Base-by-base conservation (phyloP, 805 yeast genomes). In the Sugiyamaella smithiae region DNA sequence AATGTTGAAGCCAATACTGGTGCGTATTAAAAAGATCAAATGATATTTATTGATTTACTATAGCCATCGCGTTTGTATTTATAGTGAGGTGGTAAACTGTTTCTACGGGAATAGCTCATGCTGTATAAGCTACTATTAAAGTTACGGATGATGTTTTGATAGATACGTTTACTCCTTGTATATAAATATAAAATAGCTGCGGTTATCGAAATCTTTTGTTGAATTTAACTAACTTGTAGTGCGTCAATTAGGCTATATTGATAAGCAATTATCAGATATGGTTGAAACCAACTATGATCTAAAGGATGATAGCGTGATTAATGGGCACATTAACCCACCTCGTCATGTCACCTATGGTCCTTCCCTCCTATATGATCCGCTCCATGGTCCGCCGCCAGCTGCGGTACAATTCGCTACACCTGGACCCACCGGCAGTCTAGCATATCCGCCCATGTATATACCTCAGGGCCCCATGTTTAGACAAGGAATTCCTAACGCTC, bases 211-310 rank as follows among this genome's bases (percentile, higher is more conserved):
- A 28, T 25, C 41, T 43, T 32, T 43, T 32, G 40, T 43, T 47
- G 40, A 32, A 26, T 43, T 47, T 47, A 20, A 26, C 29, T 26
- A 26, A 26, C 29, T 26, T 26, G 29, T 26, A 26, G 29, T 47
- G 33, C 25, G 12, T 28, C 23, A 4, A 37, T 44, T 48, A 36
- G 48, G 29, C 41, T 40, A 45, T 48, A 20, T 49, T 9, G 45
- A 45, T 23, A 16, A 16, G 24, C 5, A 8, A 9, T 14, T 43
- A 22, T 12, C 8, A 7, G 25, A 7, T 9, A 16, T 25, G n/a
- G 25, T 41, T 9, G 12, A 12, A 6, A 25, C 6, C 6, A 12
- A 5, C 16, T 7, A 41, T 41, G 12, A 4, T 7, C 9, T 8
- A 26, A 7, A 8, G 29, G 29, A 26, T 26, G 29, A 26, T 26